Evolutionary conservation across 2,329 filamentous ascomycete species (phyloP).

Genomic region (Xylariales sp.): DNA sequence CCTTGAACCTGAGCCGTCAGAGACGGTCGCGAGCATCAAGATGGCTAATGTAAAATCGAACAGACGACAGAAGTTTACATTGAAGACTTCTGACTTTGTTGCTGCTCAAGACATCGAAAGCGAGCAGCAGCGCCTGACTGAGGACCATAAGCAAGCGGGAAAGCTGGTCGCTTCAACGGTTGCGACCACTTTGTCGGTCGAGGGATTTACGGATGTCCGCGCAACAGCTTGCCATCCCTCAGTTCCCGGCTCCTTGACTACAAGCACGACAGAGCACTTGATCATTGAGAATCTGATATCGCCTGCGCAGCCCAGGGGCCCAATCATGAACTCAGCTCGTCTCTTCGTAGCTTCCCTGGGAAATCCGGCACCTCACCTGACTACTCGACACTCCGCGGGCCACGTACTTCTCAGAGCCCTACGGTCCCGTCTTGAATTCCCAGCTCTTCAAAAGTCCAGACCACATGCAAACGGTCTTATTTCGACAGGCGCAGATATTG

Average conservation of each 20-base stretch:
- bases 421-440: constrained; percentile 6
- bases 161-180: no score
- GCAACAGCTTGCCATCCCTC: no score
- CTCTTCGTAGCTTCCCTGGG: constrained; percentile 11
- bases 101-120: background rate
- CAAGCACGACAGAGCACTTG: no score
- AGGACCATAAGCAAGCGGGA: no score
- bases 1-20: background rate
- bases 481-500: constrained; percentile 3
- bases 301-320: no score
- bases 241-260: background rate
- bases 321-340: constrained; percentile 2
- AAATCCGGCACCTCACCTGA: constrained; percentile 7
- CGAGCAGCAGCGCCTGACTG: no score
- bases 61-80: background rate
- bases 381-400: constrained; percentile 9
- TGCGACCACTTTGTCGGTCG: no score
- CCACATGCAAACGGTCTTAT: constrained; percentile 3
- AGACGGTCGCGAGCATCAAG: background rate
- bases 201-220: no score
- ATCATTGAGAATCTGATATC: no score
- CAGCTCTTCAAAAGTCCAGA: constrained; percentile 4
- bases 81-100: background rate
- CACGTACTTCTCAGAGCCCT: constrained; percentile 10
- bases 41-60: constrained; percentile 6